Percentiles rank a stretch among this genome's conserved stretches.
Conservation (phyloP, 176 grass and related monocot genomes). For the Oryza brachyantha region DNA sequence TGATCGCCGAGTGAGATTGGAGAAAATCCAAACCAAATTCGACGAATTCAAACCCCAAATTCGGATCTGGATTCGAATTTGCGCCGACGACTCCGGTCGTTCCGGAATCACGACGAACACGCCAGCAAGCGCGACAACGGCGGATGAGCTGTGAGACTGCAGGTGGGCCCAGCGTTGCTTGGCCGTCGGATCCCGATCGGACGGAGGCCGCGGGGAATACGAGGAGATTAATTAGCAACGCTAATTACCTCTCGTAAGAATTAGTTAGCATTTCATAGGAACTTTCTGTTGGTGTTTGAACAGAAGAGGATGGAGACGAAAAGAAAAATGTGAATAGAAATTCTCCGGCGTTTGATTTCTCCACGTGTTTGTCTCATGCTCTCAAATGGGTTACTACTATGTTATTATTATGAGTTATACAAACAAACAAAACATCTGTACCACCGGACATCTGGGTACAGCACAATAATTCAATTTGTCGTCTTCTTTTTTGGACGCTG, state of each 20-base stretch:
- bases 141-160: neutral
- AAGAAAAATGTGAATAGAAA: neutral
- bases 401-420: too few species aligned
- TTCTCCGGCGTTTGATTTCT: neutral
- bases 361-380: neutral
- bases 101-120: neutral
- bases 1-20: constrained; percentile 19
- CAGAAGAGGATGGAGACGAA: neutral
- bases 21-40: neutral
- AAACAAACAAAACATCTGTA: neutral
- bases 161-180: neutral
- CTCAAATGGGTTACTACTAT: neutral
- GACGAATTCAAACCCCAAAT: neutral
- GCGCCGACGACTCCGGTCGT: neutral
- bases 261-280: neutral
- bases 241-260: neutral
- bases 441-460: neutral
- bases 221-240: neutral
- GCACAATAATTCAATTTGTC: too few species aligned
- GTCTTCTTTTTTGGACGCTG: too few species aligned
- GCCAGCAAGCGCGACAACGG: neutral
- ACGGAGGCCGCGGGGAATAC: too few species aligned
- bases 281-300: neutral
- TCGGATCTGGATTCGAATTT: neutral
- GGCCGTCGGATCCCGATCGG: neutral